Percentiles rank a stretch among this genome's conserved stretches.
These are phyloP conservation scores for Glaciozyma antarctica DNA, from an alignment of 768 basidiomycete species.

Conservation along the genomic window DNA sequence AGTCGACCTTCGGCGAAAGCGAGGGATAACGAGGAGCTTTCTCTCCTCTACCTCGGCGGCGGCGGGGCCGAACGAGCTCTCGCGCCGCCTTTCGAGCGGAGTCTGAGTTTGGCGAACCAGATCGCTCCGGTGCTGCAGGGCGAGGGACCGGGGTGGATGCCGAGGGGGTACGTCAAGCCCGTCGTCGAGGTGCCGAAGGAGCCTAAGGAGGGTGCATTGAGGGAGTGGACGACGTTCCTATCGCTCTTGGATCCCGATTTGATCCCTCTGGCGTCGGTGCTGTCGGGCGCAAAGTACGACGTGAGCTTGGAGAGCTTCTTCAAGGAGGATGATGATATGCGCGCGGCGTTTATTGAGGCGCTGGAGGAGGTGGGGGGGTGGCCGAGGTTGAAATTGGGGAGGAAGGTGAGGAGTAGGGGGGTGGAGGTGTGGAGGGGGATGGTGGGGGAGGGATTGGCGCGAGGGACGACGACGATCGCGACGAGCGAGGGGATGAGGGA, in stretches of 20 bases:
- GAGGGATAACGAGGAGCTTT: background rate
- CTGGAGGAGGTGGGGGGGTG: conserved; percentile 4
- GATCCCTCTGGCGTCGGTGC: conserved; percentile 14
- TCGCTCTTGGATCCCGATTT: background rate
- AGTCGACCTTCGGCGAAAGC: background rate
- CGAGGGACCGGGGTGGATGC: background rate
- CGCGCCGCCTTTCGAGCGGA: conserved; percentile 28
- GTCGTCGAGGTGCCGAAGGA: background rate
- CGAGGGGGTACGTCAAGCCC: background rate
- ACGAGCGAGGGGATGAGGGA: background rate
- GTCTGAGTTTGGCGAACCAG: conserved; percentile 13
- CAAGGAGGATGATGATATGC: background rate
- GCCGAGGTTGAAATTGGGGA: conserved; percentile 5
- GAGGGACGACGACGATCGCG: conserved; percentile 32
- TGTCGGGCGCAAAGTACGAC: conserved; percentile 7
- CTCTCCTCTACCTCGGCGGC: background rate
- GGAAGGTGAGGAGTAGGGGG: background rate
- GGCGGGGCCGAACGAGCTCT: background rate
- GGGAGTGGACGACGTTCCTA: conserved; percentile 11
- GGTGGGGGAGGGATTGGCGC: background rate
- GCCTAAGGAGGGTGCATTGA: too few relatives aligned
- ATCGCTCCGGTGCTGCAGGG: conserved; percentile 12
- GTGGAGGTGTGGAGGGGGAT: background rate
- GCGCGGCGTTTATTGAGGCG: background rate
- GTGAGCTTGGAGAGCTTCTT: conserved; percentile 12